These are phyloP conservation scores for Paraleonurus japonicus DNA, from an alignment of 257 asterid genomes.

Conservation along the genomic window DNA sequence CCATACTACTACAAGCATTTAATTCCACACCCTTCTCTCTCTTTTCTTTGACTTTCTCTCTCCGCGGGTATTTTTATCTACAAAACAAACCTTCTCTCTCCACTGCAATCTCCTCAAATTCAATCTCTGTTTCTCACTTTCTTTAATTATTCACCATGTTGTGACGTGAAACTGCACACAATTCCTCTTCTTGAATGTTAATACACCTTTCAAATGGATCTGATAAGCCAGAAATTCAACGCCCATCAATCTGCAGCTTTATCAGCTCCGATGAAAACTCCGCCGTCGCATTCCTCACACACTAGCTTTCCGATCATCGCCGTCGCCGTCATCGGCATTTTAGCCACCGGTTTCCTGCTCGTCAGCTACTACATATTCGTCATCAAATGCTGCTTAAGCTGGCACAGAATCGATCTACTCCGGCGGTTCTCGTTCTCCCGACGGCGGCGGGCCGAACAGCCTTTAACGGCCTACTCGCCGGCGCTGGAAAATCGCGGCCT, in stretches of 20 bases:
- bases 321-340: slow-evolving; percentile 77
- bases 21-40: slow-evolving; percentile 35
- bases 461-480: slow-evolving; percentile 36
- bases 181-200: not conserved
- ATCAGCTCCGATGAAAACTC: slow-evolving; percentile 28
- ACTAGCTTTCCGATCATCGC: slow-evolving; percentile 77
- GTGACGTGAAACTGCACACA: too few species aligned
- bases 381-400: slow-evolving; percentile 82
- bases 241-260: slow-evolving; percentile 30
- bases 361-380: slow-evolving; percentile 87
- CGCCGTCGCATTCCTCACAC: slow-evolving; percentile 42
- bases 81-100: not conserved
- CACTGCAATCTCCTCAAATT: not conserved
- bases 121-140: slow-evolving; percentile 17
- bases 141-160: not conserved
- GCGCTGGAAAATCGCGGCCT: slow-evolving; percentile 55
- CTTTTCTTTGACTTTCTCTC: slow-evolving; percentile 12
- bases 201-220: not conserved
- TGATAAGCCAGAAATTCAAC: not conserved
- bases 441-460: slow-evolving; percentile 42
- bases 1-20: slow-evolving; percentile 31
- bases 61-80: not conserved
- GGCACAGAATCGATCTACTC: slow-evolving; percentile 74
- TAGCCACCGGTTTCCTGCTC: slow-evolving; percentile 75
- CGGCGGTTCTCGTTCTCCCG: slow-evolving; percentile 59